Evolutionary conservation across 352 stramenopile genomes (phyloP).

Genomic region (Phytophthora parvispora): DNA sequence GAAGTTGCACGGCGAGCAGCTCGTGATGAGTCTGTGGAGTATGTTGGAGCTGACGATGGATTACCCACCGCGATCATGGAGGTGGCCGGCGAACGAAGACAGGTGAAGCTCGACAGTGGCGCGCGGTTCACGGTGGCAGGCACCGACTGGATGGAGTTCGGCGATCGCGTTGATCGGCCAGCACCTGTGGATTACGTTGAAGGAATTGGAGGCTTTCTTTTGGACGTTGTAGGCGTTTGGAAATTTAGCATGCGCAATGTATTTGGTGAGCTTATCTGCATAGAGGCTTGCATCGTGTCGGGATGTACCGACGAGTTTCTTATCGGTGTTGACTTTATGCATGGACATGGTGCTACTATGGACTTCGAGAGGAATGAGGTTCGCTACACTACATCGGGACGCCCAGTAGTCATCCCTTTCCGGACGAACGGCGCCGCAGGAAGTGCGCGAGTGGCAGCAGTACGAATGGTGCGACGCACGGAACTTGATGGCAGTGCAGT

Average conservation of each 20-base stretch:
- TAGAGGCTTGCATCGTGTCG: no score
- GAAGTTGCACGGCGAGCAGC: not conserved
- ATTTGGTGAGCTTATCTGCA: no score
- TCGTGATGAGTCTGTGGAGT: not conserved
- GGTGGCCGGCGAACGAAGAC: not conserved
- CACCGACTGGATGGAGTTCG: conserved; percentile 1
- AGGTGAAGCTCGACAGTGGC: conserved; percentile 8
- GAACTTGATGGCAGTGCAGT: no score
- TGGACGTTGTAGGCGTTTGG: conserved; percentile 4
- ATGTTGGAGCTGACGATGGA: not conserved
- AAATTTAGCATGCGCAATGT: not conserved
- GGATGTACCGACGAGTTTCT: no score
- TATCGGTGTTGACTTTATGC: no score
- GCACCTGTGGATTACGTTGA: conserved; percentile 5
- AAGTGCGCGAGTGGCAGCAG: no score
- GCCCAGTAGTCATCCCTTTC: no score
- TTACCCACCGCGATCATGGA: not conserved
- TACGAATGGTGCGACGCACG: no score
- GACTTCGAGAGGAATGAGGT: no score
- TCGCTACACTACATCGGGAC: no score
- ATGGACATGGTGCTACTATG: no score
- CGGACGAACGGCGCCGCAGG: no score
- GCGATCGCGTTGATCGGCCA: not conserved
- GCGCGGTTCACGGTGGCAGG: not conserved
- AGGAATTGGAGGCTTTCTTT: conserved; percentile 6